phyloP scores from a whole-genome alignment of 106 monocot genomes.

The Amphibolis antarctica region DNA sequence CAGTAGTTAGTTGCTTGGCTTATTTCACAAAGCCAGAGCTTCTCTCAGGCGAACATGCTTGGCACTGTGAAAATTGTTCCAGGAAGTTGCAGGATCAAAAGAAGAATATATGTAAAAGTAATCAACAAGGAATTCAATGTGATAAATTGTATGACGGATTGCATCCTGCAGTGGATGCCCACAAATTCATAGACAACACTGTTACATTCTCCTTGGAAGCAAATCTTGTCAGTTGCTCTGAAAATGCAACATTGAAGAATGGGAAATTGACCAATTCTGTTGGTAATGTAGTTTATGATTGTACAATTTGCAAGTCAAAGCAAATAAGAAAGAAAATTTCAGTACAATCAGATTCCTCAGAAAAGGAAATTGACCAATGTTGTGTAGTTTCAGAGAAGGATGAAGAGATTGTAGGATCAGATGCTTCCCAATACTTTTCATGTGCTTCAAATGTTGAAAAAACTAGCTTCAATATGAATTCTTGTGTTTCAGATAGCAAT shows the following conservation, averaged over 20 bases:
- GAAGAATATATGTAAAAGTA: constrained; percentile 5
- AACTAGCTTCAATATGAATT: constrained; percentile 2
- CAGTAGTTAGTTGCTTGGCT: constrained; percentile 62
- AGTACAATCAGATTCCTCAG: constrained; percentile 6
- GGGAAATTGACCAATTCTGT: not conserved
- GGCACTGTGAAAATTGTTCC: constrained; percentile 85
- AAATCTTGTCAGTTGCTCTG: constrained; percentile 7
- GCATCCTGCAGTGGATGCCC: constrained; percentile 3
- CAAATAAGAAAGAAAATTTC: constrained; percentile 6
- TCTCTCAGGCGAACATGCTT: constrained; percentile 72
- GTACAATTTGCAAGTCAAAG: not conserved
- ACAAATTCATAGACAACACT: constrained; percentile 6
- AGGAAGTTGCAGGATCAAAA: constrained; percentile 14
- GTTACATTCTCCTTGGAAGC: not conserved
- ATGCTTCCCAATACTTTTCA: constrained; percentile 16
- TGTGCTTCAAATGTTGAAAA: constrained; percentile 6
- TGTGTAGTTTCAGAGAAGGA: constrained; percentile 12
- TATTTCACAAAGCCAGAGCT: constrained; percentile 79
- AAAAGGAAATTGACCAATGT: too few relatives aligned
- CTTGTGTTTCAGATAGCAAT: constrained; percentile 12
- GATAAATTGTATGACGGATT: constrained; percentile 3
- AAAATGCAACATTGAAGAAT: constrained; percentile 5
- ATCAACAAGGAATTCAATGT: not conserved
- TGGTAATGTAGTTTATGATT: not conserved
- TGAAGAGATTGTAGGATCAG: constrained; percentile 14